Evolutionary conservation across 177 flowering plant species (phyloP), one percentile per base, ranked within the genome.

Genomic region (Vitis hybrid): DNA sequence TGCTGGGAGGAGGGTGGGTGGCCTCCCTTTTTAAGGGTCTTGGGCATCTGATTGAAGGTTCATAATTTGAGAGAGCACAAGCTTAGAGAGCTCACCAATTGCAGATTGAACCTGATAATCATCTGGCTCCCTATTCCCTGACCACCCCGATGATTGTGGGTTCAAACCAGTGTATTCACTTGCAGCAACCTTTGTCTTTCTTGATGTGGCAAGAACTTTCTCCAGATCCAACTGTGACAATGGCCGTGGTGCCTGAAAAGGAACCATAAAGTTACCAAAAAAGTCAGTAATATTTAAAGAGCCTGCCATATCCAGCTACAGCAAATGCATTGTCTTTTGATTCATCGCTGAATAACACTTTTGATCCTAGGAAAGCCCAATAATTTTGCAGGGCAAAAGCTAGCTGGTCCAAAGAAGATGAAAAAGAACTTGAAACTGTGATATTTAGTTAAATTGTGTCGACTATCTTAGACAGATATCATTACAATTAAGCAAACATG

Each of bases 21-120:
- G 34, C 49, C 20, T 20, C 15, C 13, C 12, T 2, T 55, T 67
- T 71, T 64, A 76, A 2, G 69, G 63, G 61, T 86, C 92, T 70
- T 77, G 89, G 58, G 73, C 69, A 63, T 86, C 93, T 55, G 94
- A 71, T 69, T 84, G 92, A 51, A 87, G 71, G 74, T 86, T 90
- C 72, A 82, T 61, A 50, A 92, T 82, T 67, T 85, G 97, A 13
- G 95, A 87, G 55, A 84, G 75, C 52, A 96, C 83, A 57, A 95
- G 79, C 82, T 80, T 95, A 16, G 97, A 89, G 65, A 90, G 82
- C 79, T 90, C 91, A 52, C 69, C 85, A 54, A 96, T 83, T 59
- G 95, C 88, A 58, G 81, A 79, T 76, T 83, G 95, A 45, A 93
- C 89, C 76, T 75, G 92, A 77, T 82, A 71, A 66, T 88, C 98